Conservation (phyloP, 2,329 filamentous ascomycete species). For the Fusarium gaditjirri region DNA sequence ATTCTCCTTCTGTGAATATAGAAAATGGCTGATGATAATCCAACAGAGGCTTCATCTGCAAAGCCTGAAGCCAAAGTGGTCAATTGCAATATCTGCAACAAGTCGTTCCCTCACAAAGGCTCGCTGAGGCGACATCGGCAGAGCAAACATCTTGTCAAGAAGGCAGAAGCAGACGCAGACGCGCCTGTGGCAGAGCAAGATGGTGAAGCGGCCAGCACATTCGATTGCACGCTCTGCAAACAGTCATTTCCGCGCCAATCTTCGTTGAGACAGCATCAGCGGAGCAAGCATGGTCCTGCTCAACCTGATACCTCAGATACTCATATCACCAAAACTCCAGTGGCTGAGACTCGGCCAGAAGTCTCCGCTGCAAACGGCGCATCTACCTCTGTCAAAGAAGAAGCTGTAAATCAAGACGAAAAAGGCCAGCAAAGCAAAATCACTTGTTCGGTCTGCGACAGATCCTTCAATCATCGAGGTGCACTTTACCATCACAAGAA, state of each 20-base stretch:
- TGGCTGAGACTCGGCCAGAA: neutral
- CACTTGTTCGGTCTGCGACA: neutral
- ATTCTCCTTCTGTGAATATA: no score
- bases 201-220: neutral
- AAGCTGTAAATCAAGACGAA: accelerated
- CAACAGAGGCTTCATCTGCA: neutral
- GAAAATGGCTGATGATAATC: neutral
- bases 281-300: neutral
- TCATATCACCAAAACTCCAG: neutral
- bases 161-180: neutral
- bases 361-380: neutral
- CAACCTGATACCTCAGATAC: neutral
- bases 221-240: neutral
- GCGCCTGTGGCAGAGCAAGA: neutral
- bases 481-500: neutral
- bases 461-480: neutral
- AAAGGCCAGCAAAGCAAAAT: no score
- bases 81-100: neutral
- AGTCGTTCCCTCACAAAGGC: neutral
- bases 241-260: neutral
- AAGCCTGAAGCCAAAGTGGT: neutral
- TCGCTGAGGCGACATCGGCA: neutral
- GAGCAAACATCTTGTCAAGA: neutral
- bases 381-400: neutral
- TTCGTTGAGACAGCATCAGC: neutral